Conservation (phyloP, 345 rosid species). For the Crucihimalaya himalaica region DNA sequence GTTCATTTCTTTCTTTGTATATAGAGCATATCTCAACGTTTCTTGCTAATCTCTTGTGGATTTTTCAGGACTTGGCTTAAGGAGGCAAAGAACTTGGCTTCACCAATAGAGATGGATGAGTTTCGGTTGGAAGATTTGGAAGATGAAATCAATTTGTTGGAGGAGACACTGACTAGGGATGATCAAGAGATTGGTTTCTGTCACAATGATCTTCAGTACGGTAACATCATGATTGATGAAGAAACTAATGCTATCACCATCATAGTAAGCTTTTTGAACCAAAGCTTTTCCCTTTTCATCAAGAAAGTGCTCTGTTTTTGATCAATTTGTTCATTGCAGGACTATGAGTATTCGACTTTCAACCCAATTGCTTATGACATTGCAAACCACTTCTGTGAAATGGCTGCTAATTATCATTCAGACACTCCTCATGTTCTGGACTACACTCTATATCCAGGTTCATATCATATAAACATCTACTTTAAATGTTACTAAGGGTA, state of each 20-base stretch:
- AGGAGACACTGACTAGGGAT: slow-evolving; percentile 48
- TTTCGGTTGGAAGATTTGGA: slow-evolving; percentile 57
- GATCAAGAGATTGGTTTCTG: slow-evolving; percentile 78
- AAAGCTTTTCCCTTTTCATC: not conserved
- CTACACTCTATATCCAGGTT: slow-evolving; percentile 75
- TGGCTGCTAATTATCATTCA: slow-evolving; percentile 90
- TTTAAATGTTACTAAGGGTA: not conserved
- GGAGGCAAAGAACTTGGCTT: slow-evolving; percentile 59
- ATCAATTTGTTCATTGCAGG: slow-evolving; percentile 44
- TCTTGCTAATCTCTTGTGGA: not conserved
- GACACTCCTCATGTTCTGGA: slow-evolving; percentile 85
- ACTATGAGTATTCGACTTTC: slow-evolving; percentile 88
- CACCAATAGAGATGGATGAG: slow-evolving; percentile 50
- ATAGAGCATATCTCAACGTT: not conserved
- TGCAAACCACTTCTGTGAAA: slow-evolving; percentile 97
- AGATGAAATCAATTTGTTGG: slow-evolving; percentile 61
- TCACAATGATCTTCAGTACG: slow-evolving; percentile 97
- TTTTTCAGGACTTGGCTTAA: slow-evolving; percentile 57
- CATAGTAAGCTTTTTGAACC: slow-evolving; percentile 59
- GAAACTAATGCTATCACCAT: slow-evolving; percentile 69
- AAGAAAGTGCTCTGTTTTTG: slow-evolving; percentile 22
- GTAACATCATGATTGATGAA: slow-evolving; percentile 96
- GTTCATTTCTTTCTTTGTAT: not conserved
- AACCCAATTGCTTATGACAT: slow-evolving; percentile 89
- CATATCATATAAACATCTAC: not conserved